These are phyloP conservation scores for Coemansia interrupta DNA, from an alignment of 192 early-diverging fungal species.

Conservation along the genomic window DNA sequence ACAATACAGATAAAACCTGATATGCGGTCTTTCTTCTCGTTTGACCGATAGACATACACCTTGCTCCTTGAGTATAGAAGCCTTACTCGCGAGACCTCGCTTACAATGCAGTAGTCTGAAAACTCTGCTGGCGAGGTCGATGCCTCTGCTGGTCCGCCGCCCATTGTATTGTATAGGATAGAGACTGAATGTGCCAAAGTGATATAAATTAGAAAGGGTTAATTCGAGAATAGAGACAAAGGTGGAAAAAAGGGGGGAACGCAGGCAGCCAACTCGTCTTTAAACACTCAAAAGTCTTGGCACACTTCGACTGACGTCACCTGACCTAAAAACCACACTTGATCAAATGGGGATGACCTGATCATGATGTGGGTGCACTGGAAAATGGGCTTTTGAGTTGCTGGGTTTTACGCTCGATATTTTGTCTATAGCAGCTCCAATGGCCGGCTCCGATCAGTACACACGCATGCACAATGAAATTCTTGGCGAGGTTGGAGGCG, in stretches of 20 bases:
- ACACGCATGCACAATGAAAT: slow-evolving; percentile 10
- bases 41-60: slow-evolving; percentile 67
- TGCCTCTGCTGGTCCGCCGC: slow-evolving; percentile 42
- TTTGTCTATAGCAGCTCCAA: not conserved
- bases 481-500: slow-evolving; percentile 23
- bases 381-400: no score
- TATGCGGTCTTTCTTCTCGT: slow-evolving; percentile 59
- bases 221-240: not conserved
- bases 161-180: slow-evolving; percentile 21
- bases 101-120: slow-evolving; percentile 53
- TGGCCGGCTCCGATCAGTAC: slow-evolving; percentile 3
- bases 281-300: slow-evolving; percentile 21
- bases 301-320: slow-evolving; percentile 5
- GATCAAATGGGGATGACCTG: not conserved
- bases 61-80: slow-evolving; percentile 69
- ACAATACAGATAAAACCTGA: slow-evolving; percentile 67
- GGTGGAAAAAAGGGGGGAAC: not conserved
- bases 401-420: not conserved
- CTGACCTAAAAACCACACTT: slow-evolving; percentile 3
- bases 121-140: slow-evolving; percentile 37
- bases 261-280: not conserved
- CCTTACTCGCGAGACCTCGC: slow-evolving; percentile 45
- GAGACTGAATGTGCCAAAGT: not conserved
- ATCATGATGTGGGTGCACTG: not conserved
- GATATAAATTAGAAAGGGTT: not conserved